Conservation (phyloP, 73 alveolate species). For the Uronychia binucleata region DNA sequence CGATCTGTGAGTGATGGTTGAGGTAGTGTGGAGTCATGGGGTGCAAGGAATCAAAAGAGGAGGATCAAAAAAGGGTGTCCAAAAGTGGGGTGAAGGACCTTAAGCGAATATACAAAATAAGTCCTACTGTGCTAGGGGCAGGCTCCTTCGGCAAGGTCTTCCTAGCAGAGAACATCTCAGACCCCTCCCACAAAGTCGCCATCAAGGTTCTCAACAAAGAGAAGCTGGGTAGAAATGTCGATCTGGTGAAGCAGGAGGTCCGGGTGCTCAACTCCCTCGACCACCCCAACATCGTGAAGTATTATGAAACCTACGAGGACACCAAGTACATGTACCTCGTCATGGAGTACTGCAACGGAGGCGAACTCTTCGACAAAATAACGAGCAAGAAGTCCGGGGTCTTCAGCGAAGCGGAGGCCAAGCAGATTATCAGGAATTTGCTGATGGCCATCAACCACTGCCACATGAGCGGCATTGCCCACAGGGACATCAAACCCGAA, state of each 20-base stretch:
- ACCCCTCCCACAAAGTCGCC: conserved; percentile 20
- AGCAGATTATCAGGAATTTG: conserved; percentile 44
- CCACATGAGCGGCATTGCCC: conserved; percentile 59
- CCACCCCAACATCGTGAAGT: conserved; percentile 62
- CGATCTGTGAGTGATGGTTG: conserved; percentile 1
- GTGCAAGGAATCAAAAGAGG: neutral
- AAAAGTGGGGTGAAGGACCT: conserved; percentile 26
- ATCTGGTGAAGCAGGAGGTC: conserved; percentile 16
- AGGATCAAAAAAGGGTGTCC: neutral
- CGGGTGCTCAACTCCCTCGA: conserved; percentile 41
- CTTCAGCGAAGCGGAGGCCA: conserved; percentile 53
- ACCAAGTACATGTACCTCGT: conserved; percentile 39
- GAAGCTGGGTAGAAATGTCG: conserved; percentile 13
- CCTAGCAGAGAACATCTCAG: conserved; percentile 7
- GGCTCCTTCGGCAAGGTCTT: conserved; percentile 37
- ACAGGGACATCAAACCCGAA: conserved; percentile 79
- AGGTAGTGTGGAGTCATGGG: no score
- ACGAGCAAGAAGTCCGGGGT: conserved; percentile 25
- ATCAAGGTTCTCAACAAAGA: conserved; percentile 30
- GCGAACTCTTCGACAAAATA: conserved; percentile 63
- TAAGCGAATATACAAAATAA: conserved; percentile 18
- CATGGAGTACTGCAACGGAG: conserved; percentile 67
- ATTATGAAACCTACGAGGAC: conserved; percentile 61
- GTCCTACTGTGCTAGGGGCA: conserved; percentile 31
- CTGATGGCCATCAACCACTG: conserved; percentile 55